Evolutionary conservation across 2,329 filamentous ascomycete genomes (phyloP), one percentile per base, ranked within the genome.

Genomic region (Fusarium annulatum): DNA sequence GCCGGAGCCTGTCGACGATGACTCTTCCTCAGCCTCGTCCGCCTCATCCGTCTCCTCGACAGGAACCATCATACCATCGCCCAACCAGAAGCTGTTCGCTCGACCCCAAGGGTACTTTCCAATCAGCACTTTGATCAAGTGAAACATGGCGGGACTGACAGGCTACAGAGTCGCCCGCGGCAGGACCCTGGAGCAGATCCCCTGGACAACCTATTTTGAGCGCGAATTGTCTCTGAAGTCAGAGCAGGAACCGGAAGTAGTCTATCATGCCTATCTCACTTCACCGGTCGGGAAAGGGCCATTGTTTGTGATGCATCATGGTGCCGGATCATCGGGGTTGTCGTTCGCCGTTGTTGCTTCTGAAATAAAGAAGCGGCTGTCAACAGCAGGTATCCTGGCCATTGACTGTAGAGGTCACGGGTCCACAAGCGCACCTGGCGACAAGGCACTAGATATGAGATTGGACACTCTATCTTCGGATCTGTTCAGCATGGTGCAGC

Each of bases 271-370:
- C 64, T 98, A 98, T 81, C 86, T 98, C 48, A 97, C 91, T 26
- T 94, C 95, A 2, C 95, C 96, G 14, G 88, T 88, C 46, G 91
- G 88, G 42, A 88, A 88, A 69, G 94, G 93, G 0, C 95, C 96
- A 1, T 86, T 99, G 9, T 95, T 99, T 82, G 92, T 98, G 67
- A 94, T 93, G 83, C 96, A 99, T 80, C 96, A 99, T 83, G 96
- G 96, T 43, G 96, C 94, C 45, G 96, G 96, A 21, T 97, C 95
- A 8, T 97, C 95, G 1, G 97, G 93, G 11, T 88, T 98, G 66
- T 97, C 95, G 5, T 99, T 98, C 83, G 95, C 95, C 9, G 87
- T 94, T 8, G 90, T 97, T 69, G 90, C 92, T 5, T 87, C 90
- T 49, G 93, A 97, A 80, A 90, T 98, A 69, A 89, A 92, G 60